Conservation (phyloP, 2,329 filamentous ascomycete genomes). For the Lomentospora prolificans region DNA sequence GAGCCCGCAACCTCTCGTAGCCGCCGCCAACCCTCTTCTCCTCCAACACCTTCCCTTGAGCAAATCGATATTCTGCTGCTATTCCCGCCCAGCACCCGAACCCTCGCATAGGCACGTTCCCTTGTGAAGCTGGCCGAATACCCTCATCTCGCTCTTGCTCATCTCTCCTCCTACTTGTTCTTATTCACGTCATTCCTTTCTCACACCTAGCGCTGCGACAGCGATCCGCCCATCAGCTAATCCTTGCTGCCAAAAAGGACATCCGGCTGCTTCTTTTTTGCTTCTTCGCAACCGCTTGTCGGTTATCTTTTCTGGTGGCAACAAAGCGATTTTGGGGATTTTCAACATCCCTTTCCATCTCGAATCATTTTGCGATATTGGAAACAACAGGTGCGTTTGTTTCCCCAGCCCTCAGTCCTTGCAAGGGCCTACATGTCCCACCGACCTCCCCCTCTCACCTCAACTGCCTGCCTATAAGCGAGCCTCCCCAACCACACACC, state of each 20-base stretch:
- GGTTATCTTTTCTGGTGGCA: neutral
- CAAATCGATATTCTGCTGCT: neutral
- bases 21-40: neutral
- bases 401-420: too few relatives aligned
- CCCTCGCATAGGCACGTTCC: neutral
- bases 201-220: neutral
- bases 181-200: neutral
- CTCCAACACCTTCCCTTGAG: neutral
- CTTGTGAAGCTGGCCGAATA: neutral
- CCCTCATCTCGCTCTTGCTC: neutral
- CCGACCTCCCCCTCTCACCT: neutral
- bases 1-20: neutral
- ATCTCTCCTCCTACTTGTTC: neutral
- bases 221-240: neutral
- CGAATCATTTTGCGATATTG: conserved; percentile 2
- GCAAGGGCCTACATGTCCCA: too few relatives aligned
- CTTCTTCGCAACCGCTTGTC: neutral
- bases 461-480: neutral
- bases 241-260: too few relatives aligned
- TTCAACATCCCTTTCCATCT: neutral
- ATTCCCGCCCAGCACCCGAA: neutral
- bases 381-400: too few relatives aligned
- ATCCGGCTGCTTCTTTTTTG: neutral
- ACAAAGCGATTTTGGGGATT: neutral
- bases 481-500: neutral